These are phyloP conservation scores for Pelargonium cotyledonis DNA, from an alignment of 441 rosid genomes.

Conservation along the genomic window DNA sequence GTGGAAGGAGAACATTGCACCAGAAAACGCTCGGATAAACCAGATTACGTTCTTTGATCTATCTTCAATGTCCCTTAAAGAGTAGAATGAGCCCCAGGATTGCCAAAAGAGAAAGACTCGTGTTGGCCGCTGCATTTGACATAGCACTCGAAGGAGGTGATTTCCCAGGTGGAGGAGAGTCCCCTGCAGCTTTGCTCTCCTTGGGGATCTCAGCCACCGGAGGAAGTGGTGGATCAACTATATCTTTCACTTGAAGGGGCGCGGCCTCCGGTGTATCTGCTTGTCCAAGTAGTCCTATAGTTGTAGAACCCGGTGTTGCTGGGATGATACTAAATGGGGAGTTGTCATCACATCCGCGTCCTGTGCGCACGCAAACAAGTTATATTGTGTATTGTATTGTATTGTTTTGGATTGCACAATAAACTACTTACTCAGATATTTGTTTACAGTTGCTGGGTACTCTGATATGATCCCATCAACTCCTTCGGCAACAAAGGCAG, in stretches of 20 bases:
- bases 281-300: neutral
- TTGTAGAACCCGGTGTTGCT: constrained; percentile 38
- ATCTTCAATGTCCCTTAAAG: constrained; percentile 6
- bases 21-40: neutral
- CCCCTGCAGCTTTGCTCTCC: constrained; percentile 1
- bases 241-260: constrained; percentile 32
- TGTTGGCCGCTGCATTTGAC: constrained; percentile 17
- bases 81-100: constrained; percentile 21
- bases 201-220: constrained; percentile 23
- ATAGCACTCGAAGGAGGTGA: constrained; percentile 16
- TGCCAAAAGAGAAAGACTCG: constrained; percentile 27
- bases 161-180: constrained; percentile 16
- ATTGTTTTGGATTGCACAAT: neutral
- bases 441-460: constrained; percentile 51
- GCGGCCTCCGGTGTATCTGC: constrained; percentile 41
- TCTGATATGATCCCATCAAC: constrained; percentile 66
- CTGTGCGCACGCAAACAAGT: constrained; percentile 31
- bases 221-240: constrained; percentile 50
- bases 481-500: constrained; percentile 47
- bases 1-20: no score
- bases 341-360: constrained; percentile 42
- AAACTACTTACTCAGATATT: constrained; percentile 45
- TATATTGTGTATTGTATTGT: neutral
- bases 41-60: neutral
- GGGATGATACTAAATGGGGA: constrained; percentile 40